Evolutionary conservation across 2,329 filamentous ascomycete species (phyloP), one percentile per base, ranked within the genome.

Genomic region (Sarocladiaceae sp.): DNA sequence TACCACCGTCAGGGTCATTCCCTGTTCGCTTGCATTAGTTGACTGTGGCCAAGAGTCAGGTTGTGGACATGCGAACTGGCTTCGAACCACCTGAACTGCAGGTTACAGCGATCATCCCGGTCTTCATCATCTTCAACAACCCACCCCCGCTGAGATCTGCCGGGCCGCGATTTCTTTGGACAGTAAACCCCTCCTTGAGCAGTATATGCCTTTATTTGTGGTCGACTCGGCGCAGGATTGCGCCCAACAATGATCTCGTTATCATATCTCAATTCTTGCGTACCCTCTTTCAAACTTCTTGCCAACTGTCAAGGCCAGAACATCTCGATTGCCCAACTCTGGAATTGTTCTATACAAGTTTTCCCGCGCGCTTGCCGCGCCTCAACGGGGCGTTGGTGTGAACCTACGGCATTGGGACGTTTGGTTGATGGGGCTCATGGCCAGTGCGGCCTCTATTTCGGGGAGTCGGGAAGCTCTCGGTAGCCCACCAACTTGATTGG

Each of bases 131-230:
- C 17, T 40, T 22, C 37, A 40, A 40, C 37, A 40, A 15, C 15
- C 20, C 37, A 40, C n/a, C 40, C 40, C 40, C 40, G 40, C 40
- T 29, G 26, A 15, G 40, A 46, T 46, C 40, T 46, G 23, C 40
- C 40, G 40, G 40, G 40, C 40, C 40, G 40, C 40, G 40, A 25
- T 4, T 10, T 28, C 29, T 46, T 10, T 46, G 22, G 13, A 46
- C 40, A 4, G 13, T 23, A 15, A 7, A 3, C 20, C 17, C 37
- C 22, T 46, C 40, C 3, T 5, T 11, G 17, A 7, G 17, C n/a
- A 25, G 4, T 18, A 26, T 46, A 26, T 46, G 40, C 23, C 22
- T 46, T 12, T 46, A 17, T 28, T 11, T n/a, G 8, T 11, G 6
- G 4, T 8, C 11, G 13, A 10, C 40, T 46, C 23, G 25, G 40